Percentiles rank a stretch among this genome's conserved stretches.
Evolutionary conservation across 2,329 filamentous ascomycete genomes (phyloP).

Genomic region (Nemania abortiva): DNA sequence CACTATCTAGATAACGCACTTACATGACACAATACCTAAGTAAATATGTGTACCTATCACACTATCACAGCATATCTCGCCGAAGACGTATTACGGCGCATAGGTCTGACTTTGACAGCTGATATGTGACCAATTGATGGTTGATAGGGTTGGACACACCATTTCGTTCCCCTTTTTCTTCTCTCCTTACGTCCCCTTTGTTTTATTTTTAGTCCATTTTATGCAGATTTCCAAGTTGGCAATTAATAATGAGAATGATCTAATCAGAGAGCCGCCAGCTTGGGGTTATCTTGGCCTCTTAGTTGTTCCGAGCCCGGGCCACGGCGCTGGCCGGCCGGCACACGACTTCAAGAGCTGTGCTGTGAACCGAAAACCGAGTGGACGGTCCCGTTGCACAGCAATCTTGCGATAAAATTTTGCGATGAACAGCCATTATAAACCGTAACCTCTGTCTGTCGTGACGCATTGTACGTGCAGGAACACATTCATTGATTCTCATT

Average conservation of each 20-base stretch:
- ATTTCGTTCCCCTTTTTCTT: background rate
- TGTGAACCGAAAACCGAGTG: conserved; percentile 40
- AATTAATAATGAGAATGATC: background rate
- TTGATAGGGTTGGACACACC: background rate
- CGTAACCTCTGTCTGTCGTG: conserved; percentile 4
- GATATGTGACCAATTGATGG: background rate
- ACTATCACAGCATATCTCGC: background rate
- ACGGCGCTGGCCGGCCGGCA: conserved; percentile 47
- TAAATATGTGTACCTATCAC: background rate
- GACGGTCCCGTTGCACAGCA: conserved; percentile 38
- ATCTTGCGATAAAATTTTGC: conserved; percentile 3
- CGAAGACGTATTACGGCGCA: background rate
- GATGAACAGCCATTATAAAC: background rate
- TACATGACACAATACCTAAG: background rate
- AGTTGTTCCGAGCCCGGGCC: conserved; percentile 36
- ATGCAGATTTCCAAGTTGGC: background rate
- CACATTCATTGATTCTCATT: background rate
- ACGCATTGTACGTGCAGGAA: background rate
- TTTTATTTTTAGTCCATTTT: background rate
- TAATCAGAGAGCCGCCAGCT: background rate
- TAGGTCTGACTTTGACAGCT: background rate
- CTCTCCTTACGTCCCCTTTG: background rate
- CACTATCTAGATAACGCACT: background rate
- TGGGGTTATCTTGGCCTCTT: conserved; percentile 7
- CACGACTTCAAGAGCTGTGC: conserved; percentile 36